Evolutionary conservation across 179 eudicot species (phyloP).

Genomic region (Vitellaria paradoxa): DNA sequence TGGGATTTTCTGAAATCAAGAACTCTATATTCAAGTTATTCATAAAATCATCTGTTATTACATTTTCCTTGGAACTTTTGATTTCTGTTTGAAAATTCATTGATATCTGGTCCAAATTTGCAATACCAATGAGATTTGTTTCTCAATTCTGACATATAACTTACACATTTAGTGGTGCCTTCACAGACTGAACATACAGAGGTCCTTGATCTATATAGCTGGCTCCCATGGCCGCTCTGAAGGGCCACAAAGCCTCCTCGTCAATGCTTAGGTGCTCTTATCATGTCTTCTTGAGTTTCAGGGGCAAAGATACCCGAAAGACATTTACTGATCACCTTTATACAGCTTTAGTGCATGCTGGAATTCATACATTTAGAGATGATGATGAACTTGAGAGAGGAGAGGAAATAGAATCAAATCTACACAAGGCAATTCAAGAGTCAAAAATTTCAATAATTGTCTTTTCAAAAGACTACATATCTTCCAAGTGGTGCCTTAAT

Average conservation of each 20-base stretch:
- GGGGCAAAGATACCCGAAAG: constrained; percentile 10
- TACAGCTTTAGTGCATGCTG: neutral
- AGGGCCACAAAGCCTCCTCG: neutral
- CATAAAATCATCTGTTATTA: neutral
- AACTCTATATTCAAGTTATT: neutral
- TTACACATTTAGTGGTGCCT: neutral
- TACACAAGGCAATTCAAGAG: constrained; percentile 8
- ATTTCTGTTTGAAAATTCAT: neutral
- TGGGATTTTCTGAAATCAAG: no score
- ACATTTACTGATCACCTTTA: neutral
- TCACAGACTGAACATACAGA: neutral
- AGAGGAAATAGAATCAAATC: neutral
- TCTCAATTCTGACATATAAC: neutral
- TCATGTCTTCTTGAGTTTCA: constrained; percentile 1
- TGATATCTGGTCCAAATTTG: neutral
- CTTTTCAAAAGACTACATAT: constrained; percentile 9
- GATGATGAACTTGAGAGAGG: constrained; percentile 4
- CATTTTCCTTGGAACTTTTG: neutral
- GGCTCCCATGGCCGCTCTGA: neutral
- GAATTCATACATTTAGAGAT: constrained; percentile 13
- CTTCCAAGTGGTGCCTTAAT: constrained; percentile 17
- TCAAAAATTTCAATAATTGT: constrained; percentile 12
- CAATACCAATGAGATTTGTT: neutral
- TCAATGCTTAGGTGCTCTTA: constrained; percentile 2
- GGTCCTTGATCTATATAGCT: neutral